Percentiles rank a stretch among this genome's conserved stretches.
Evolutionary conservation across 768 basidiomycete genomes (phyloP).

Genomic region (Leccinum longicurvipes): DNA sequence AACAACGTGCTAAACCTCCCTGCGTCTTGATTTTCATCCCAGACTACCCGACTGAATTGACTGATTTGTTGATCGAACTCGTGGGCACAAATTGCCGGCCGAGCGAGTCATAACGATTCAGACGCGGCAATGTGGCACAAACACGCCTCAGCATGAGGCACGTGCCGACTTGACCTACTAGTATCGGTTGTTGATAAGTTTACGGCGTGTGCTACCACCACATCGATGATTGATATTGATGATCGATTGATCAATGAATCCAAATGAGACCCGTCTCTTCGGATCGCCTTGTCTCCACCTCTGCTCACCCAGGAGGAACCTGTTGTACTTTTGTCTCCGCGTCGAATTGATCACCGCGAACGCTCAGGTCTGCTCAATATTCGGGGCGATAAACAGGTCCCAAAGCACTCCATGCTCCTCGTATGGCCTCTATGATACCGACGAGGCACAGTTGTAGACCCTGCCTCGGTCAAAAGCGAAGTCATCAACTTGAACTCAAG

Average conservation of each 20-base stretch:
- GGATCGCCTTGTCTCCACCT: no score
- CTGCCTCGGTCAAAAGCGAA: neutral
- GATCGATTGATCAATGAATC: neutral
- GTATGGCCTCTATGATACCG: no score
- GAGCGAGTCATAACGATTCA: no score
- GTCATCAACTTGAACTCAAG: no score
- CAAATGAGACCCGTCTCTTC: neutral
- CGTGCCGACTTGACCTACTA: no score
- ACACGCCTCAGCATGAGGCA: no score
- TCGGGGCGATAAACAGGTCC: no score
- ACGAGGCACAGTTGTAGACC: neutral
- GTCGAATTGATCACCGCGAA: neutral
- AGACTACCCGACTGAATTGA: neutral
- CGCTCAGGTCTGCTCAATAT: neutral
- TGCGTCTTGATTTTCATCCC: conserved; percentile 17
- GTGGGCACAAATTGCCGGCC: no score
- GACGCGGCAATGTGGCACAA: no score
- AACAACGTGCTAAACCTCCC: conserved; percentile 26
- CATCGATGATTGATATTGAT: neutral
- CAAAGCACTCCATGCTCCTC: no score
- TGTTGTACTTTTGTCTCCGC: neutral
- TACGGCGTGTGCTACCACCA: neutral
- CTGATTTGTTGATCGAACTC: no score
- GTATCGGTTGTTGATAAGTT: no score
- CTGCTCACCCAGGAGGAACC: neutral